Evolutionary conservation across 1,284 basidiomycete species (phyloP).

Genomic region (Puccinia polysora): DNA sequence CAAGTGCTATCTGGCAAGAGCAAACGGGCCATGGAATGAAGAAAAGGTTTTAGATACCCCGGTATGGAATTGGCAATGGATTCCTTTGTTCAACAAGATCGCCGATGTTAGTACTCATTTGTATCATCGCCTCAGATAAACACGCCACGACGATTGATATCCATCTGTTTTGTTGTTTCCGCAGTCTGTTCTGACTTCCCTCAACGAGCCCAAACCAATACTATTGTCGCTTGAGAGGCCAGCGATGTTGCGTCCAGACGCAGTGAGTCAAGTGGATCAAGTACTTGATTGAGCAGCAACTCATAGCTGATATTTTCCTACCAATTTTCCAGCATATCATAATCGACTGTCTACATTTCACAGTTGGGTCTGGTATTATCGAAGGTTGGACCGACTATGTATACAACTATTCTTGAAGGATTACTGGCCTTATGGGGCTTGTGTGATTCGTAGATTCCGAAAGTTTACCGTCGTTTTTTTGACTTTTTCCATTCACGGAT

Average conservation of each 20-base stretch:
- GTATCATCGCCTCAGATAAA: background rate
- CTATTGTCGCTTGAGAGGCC: conserved; percentile 32
- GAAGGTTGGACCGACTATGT: conserved; percentile 41
- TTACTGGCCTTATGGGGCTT: background rate
- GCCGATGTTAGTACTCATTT: conserved; percentile 13
- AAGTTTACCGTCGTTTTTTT: no score
- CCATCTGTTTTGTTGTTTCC: background rate
- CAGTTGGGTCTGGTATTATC: conserved; percentile 24
- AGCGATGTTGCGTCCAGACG: conserved; percentile 36
- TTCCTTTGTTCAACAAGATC: conserved; percentile 37
- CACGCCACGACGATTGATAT: background rate
- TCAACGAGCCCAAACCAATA: conserved; percentile 27
- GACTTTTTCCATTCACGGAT: no score
- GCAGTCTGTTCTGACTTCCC: conserved; percentile 27
- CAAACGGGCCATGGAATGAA: background rate
- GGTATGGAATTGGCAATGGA: conserved; percentile 37
- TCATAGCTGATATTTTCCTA: background rate
- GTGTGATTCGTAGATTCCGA: no score
- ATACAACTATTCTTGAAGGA: conserved; percentile 36
- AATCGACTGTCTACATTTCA: conserved; percentile 42
- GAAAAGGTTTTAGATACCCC: conserved; percentile 33
- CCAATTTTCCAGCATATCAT: conserved; percentile 20
- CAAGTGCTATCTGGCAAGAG: conserved; percentile 15
- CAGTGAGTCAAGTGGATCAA: conserved; percentile 7
- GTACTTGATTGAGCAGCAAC: background rate